Evolutionary conservation across 345 rosid genomes (phyloP).

Genomic region (Sapria himalayana): DNA sequence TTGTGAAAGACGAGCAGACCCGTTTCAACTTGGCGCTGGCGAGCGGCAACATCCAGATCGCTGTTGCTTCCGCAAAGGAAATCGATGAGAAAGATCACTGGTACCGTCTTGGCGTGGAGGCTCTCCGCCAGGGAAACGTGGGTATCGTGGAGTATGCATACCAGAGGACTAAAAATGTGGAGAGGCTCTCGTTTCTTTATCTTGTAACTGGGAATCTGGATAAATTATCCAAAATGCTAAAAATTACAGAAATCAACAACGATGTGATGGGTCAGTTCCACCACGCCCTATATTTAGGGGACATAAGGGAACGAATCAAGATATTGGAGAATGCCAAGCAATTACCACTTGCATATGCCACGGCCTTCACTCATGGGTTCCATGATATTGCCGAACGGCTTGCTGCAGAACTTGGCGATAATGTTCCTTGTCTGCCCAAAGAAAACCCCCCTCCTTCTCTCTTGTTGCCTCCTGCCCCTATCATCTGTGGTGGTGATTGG

Average conservation of each 20-base stretch:
- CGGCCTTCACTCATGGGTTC: slow-evolving; percentile 72
- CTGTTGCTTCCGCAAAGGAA: slow-evolving; percentile 91
- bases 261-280: slow-evolving; percentile 97
- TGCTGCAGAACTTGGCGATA: slow-evolving; percentile 50
- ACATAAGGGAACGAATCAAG: slow-evolving; percentile 71
- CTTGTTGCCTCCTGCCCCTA: slow-evolving; percentile 59
- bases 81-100: slow-evolving; percentile 90
- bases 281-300: slow-evolving; percentile 78
- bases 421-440: slow-evolving; percentile 49
- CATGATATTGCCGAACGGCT: slow-evolving; percentile 50
- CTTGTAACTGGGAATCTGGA: slow-evolving; percentile 74
- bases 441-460: slow-evolving; percentile 54
- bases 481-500: slow-evolving; percentile 83
- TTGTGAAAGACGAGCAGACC: slow-evolving; percentile 86
- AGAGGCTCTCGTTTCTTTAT: slow-evolving; percentile 84
- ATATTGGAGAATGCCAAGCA: slow-evolving; percentile 79
- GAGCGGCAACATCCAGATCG: slow-evolving; percentile 87
- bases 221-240: slow-evolving; percentile 74
- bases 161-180: slow-evolving; percentile 90
- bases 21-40: slow-evolving; percentile 85
- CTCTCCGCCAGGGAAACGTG: slow-evolving; percentile 92
- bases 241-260: slow-evolving; percentile 81
- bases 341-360: slow-evolving; percentile 66
- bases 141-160: slow-evolving; percentile 89
- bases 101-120: slow-evolving; percentile 89